Percentiles rank a stretch among this genome's conserved stretches.
Conservation (phyloP, 306 rosid species). For the Coriaria nepalensis region DNA sequence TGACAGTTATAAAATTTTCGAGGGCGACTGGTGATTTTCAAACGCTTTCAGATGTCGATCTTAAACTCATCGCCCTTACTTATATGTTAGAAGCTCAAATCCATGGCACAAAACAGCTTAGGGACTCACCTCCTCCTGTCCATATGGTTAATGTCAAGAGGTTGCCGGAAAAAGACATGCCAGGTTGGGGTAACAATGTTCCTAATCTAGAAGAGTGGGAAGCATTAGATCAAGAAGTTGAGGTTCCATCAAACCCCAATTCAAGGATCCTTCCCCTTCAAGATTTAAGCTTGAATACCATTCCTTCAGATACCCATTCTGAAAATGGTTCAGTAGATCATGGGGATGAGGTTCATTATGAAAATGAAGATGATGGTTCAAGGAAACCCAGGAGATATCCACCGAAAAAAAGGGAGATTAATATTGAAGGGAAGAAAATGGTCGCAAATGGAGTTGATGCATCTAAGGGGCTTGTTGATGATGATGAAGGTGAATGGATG, state of each 20-base stretch:
- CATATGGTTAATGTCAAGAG: slow-evolving; percentile 55
- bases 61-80: slow-evolving; percentile 72
- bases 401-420: slow-evolving; percentile 49
- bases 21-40: slow-evolving; percentile 85
- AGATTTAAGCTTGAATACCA: slow-evolving; percentile 52
- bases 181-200: slow-evolving; percentile 91
- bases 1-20: slow-evolving; percentile 68
- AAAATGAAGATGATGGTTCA: slow-evolving; percentile 27
- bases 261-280: slow-evolving; percentile 73
- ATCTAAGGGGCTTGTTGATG: slow-evolving; percentile 56
- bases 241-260: slow-evolving; percentile 24
- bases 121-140: slow-evolving; percentile 68
- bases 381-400: slow-evolving; percentile 31
- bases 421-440: slow-evolving; percentile 62
- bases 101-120: slow-evolving; percentile 59
- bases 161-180: slow-evolving; percentile 85
- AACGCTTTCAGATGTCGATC: slow-evolving; percentile 87
- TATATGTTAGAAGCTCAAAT: slow-evolving; percentile 64
- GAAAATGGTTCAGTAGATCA: slow-evolving; percentile 26
- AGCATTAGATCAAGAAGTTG: slow-evolving; percentile 45
- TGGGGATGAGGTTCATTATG: slow-evolving; percentile 21
- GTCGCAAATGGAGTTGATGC: slow-evolving; percentile 75
- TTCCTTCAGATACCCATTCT: slow-evolving; percentile 30
- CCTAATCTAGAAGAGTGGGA: slow-evolving; percentile 87
- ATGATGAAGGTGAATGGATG: slow-evolving; percentile 59